Percentiles rank a stretch among this genome's conserved stretches.
phyloP scores from a whole-genome alignment of 1,284 basidiomycete species.

The Ceratorhiza oryzae-sativae region DNA sequence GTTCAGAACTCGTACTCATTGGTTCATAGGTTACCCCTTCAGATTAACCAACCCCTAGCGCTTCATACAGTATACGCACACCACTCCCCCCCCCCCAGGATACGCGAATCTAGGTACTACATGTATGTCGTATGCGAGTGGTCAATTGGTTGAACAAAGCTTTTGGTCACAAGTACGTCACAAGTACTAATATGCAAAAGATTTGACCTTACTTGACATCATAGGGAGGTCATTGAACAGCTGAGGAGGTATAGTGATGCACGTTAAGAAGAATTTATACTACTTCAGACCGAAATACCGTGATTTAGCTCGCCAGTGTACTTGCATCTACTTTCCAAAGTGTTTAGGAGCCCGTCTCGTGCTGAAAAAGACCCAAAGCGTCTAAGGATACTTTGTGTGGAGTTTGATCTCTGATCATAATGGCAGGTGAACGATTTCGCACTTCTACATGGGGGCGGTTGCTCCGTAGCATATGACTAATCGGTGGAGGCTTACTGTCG shows the following conservation, averaged over 20 bases:
- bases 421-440: background rate
- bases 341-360: background rate
- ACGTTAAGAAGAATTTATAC: background rate
- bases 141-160: background rate
- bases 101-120: background rate
- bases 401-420: background rate
- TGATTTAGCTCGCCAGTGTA: background rate
- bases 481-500: background rate
- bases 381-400: background rate
- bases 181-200: background rate
- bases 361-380: background rate
- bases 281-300: background rate
- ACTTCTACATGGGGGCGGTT: background rate
- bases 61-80: background rate
- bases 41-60: background rate
- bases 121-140: background rate
- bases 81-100: background rate
- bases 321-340: background rate
- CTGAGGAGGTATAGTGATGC: background rate
- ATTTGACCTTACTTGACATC: background rate
- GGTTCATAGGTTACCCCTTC: background rate
- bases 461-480: background rate
- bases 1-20: background rate
- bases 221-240: background rate
- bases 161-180: background rate